phyloP scores from a whole-genome alignment of 352 stramenopile genomes.

The Aphanomyces stellatus region DNA sequence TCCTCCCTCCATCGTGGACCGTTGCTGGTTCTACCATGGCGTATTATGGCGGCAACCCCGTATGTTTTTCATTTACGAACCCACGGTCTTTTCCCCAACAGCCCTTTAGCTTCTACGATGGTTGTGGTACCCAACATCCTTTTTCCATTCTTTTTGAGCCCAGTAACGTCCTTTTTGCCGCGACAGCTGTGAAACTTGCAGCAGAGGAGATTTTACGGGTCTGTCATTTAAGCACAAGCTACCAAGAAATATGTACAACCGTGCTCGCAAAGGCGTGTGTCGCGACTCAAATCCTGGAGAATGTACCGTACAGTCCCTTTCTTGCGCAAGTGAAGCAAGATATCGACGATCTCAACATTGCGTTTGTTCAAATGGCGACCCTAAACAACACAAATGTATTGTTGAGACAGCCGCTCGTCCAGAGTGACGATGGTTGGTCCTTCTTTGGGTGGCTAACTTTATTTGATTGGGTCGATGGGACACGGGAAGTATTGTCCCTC shows the following conservation, averaged over 20 bases:
- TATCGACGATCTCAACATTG: not conserved
- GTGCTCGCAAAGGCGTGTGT: not conserved
- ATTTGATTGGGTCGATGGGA: slow-evolving; percentile 6
- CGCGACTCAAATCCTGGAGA: not conserved
- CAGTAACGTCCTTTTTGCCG: slow-evolving; percentile 6
- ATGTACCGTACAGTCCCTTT: not conserved
- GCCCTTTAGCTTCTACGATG: slow-evolving; percentile 6
- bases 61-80: not conserved
- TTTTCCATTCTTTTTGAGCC: not conserved
- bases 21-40: not conserved
- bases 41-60: slow-evolving; percentile 7
- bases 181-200: not conserved
- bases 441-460: slow-evolving; percentile 6
- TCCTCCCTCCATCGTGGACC: not conserved
- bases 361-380: not conserved
- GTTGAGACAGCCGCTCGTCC: not conserved
- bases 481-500: slow-evolving; percentile 6
- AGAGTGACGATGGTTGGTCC: not conserved
- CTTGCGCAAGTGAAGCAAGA: not conserved
- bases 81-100: not conserved
- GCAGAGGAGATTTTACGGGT: not conserved
- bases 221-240: not conserved
- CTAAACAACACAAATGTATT: not conserved
- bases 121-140: not conserved
- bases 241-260: not conserved